These are phyloP conservation scores for Durotheca rogersii DNA, from an alignment of 495 filamentous ascomycete genomes.

Conservation along the genomic window DNA sequence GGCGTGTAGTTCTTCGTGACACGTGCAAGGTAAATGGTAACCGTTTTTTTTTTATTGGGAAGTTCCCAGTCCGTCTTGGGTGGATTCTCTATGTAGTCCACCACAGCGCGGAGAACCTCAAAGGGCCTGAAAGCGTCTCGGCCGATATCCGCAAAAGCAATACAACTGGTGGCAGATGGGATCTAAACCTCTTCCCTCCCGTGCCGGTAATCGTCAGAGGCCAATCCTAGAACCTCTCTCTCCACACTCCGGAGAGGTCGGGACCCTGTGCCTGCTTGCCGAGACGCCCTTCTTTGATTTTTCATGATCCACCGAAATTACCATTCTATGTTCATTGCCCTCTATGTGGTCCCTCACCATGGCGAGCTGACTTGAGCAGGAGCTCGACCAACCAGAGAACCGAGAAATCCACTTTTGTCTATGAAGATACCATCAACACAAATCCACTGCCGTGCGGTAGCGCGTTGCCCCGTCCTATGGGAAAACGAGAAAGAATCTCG, in stretches of 20 bases:
- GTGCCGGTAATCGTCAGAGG: slow-evolving; percentile 35
- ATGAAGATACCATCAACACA: slow-evolving; percentile 44
- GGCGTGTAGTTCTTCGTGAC: too few relatives aligned
- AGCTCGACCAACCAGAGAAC: slow-evolving; percentile 45
- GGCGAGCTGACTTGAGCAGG: slow-evolving; percentile 34
- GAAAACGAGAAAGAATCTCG: slow-evolving; percentile 35
- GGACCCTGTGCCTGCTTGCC: slow-evolving; percentile 37
- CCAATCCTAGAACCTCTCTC: slow-evolving; percentile 43
- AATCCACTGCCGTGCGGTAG: slow-evolving; percentile 37
- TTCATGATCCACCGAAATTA: slow-evolving; percentile 48
- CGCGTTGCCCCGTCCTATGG: slow-evolving; percentile 39
- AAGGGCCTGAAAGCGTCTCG: slow-evolving; percentile 37
- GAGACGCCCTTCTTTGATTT: slow-evolving; percentile 39
- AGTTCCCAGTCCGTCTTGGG: slow-evolving; percentile 42
- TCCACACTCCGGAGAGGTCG: slow-evolving; percentile 34
- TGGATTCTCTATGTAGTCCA: slow-evolving; percentile 38
- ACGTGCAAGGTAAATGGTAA: slow-evolving; percentile 21
- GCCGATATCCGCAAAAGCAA: slow-evolving; percentile 36
- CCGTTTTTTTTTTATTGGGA: slow-evolving; percentile 42
- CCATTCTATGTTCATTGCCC: slow-evolving; percentile 46
- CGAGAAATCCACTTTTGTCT: slow-evolving; percentile 64
- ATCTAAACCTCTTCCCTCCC: slow-evolving; percentile 36
- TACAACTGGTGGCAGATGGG: slow-evolving; percentile 37
- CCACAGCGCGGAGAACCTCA: slow-evolving; percentile 38
- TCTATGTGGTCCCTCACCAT: slow-evolving; percentile 31